These are phyloP conservation scores for Neurospora sublineolata DNA, from an alignment of 495 filamentous ascomycete genomes.

Conservation along the genomic window DNA sequence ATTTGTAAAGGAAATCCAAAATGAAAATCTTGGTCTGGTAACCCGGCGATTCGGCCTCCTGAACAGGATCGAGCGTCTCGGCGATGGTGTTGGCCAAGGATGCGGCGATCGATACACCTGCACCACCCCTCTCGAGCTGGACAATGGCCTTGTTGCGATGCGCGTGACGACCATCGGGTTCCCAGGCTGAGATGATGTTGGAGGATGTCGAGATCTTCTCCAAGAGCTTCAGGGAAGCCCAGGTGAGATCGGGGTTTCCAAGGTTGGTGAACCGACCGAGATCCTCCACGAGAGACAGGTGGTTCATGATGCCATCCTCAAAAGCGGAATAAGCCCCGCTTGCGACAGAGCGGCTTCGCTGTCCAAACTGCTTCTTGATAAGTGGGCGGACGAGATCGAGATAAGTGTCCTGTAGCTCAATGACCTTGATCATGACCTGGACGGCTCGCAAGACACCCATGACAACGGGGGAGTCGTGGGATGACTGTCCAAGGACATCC, in stretches of 20 bases:
- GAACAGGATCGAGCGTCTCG: constrained; percentile 49
- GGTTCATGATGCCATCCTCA: constrained; percentile 81
- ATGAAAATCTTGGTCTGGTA: constrained; percentile 70
- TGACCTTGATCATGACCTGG: constrained; percentile 64
- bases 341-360: constrained; percentile 37
- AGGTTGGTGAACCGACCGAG: constrained; percentile 76
- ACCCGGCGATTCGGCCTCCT: constrained; percentile 48
- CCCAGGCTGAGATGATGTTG: constrained; percentile 53
- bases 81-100: constrained; percentile 56
- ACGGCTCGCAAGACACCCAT: constrained; percentile 61
- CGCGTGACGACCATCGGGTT: constrained; percentile 35
- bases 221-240: constrained; percentile 66
- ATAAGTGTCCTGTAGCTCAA: constrained; percentile 85
- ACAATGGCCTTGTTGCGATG: constrained; percentile 70
- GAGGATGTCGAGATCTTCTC: constrained; percentile 74
- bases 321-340: constrained; percentile 71
- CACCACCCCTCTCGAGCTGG: constrained; percentile 58
- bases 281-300: constrained; percentile 61
- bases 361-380: constrained; percentile 37
- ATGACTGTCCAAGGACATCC: constrained; percentile 50
- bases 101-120: constrained; percentile 56
- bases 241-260: constrained; percentile 60
- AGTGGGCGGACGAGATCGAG: constrained; percentile 72
- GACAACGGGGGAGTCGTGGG: constrained; percentile 63
- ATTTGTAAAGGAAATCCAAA: constrained; percentile 70